phyloP scores from a whole-genome alignment of 2,329 filamentous ascomycete genomes.

The Sclerotinia spermophila region DNA sequence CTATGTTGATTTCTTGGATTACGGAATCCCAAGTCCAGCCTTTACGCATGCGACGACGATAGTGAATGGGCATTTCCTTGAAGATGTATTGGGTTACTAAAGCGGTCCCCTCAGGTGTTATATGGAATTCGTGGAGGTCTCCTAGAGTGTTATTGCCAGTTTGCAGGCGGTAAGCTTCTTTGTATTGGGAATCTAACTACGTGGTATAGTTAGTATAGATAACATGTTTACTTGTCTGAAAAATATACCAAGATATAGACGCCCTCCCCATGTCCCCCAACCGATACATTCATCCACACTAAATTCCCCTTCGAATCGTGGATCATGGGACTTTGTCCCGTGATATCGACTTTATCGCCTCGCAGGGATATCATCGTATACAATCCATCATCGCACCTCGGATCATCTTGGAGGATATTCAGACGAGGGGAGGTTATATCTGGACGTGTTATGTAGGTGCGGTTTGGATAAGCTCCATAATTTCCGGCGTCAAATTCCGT shows the following conservation, averaged over 20 bases:
- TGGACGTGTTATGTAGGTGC: constrained; percentile 36
- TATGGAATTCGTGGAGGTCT: constrained; percentile 47
- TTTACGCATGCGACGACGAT: constrained; percentile 6
- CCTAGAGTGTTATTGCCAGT: constrained; percentile 41
- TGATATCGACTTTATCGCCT: constrained; percentile 20
- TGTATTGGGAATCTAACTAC: neutral
- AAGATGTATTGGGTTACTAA: constrained; percentile 43
- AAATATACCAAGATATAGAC: constrained; percentile 6
- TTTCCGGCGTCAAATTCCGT: constrained; percentile 37
- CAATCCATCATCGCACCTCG: constrained; percentile 21
- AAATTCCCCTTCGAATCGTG: constrained; percentile 22
- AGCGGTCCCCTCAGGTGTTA: constrained; percentile 43
- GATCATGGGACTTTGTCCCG: constrained; percentile 25
- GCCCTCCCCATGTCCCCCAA: neutral
- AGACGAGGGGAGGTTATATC: constrained; percentile 26
- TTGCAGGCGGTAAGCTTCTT: constrained; percentile 22
- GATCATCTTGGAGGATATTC: constrained; percentile 19
- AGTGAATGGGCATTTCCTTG: constrained; percentile 39
- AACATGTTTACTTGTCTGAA: neutral
- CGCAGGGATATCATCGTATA: constrained; percentile 21
- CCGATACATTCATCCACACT: constrained; percentile 25
- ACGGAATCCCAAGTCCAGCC: constrained; percentile 3
- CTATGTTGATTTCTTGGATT: neutral
- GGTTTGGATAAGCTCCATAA: constrained; percentile 39
- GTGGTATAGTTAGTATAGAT: neutral